These are phyloP conservation scores for Phytophthora aleatoria DNA, from an alignment of 352 stramenopile species.

Conservation along the genomic window DNA sequence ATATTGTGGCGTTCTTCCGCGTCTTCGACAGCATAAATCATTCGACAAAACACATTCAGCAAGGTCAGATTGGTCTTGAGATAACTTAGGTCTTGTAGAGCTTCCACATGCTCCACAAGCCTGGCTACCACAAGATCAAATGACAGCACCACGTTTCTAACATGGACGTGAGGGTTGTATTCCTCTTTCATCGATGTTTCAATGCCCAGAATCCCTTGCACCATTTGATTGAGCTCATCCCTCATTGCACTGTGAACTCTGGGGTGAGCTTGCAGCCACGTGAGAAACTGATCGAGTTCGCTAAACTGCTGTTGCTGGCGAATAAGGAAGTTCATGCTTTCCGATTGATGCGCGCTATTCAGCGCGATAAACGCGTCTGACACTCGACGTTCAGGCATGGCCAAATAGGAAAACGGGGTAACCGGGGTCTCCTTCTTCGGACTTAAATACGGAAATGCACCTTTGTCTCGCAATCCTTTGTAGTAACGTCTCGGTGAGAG, in stretches of 20 bases:
- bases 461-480: slow-evolving; percentile 20
- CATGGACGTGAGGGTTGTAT: slow-evolving; percentile 45
- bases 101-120: slow-evolving; percentile 63
- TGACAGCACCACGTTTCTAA: slow-evolving; percentile 50
- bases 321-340: slow-evolving; percentile 6
- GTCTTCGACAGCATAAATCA: slow-evolving; percentile 73
- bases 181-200: slow-evolving; percentile 54
- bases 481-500: slow-evolving; percentile 33
- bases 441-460: slow-evolving; percentile 8
- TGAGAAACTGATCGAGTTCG: slow-evolving; percentile 55
- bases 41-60: slow-evolving; percentile 73
- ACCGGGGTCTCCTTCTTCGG: slow-evolving; percentile 24
- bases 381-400: slow-evolving; percentile 20
- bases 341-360: slow-evolving; percentile 6
- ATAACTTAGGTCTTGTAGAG: slow-evolving; percentile 58
- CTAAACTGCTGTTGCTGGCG: slow-evolving; percentile 43
- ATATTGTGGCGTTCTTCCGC: slow-evolving; percentile 55
- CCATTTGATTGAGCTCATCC: slow-evolving; percentile 78
- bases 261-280: slow-evolving; percentile 43
- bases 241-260: slow-evolving; percentile 54
- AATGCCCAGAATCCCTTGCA: slow-evolving; percentile 63
- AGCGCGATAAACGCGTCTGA: slow-evolving; percentile 1
- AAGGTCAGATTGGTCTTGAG: slow-evolving; percentile 74
- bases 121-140: slow-evolving; percentile 73
- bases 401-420: slow-evolving; percentile 14